phyloP scores from a whole-genome alignment of 2,329 filamentous ascomycete genomes.

The Neocucurbitaria cava region DNA sequence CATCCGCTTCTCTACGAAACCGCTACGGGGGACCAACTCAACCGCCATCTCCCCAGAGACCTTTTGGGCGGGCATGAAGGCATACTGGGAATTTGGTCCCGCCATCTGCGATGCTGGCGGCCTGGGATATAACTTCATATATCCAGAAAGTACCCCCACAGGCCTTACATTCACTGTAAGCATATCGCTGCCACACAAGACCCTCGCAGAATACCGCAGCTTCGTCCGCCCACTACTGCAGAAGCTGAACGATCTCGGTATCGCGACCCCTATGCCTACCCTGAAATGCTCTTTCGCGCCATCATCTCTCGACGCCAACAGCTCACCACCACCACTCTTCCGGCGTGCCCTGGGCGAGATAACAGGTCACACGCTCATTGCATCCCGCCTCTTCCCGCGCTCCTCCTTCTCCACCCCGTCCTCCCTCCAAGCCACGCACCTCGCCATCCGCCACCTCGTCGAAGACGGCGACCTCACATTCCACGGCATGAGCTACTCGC shows the following conservation, averaged over 20 bases:
- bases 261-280: slow-evolving; percentile 18
- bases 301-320: not conserved
- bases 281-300: slow-evolving; percentile 6
- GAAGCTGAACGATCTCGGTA: slow-evolving; percentile 24
- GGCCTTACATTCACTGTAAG: slow-evolving; percentile 30
- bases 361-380: slow-evolving; percentile 30
- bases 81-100: slow-evolving; percentile 24
- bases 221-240: slow-evolving; percentile 28
- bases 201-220: slow-evolving; percentile 12
- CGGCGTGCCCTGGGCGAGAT: slow-evolving; percentile 22
- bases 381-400: slow-evolving; percentile 34
- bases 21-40: slow-evolving; percentile 8
- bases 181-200: slow-evolving; percentile 25
- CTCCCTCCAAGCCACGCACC: slow-evolving; percentile 7
- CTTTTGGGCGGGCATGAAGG: slow-evolving; percentile 35
- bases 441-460: slow-evolving; percentile 27
- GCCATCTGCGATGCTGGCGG: slow-evolving; percentile 30
- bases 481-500: slow-evolving; percentile 35
- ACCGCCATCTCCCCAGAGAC: slow-evolving; percentile 22
- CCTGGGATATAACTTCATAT: slow-evolving; percentile 38
- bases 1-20: slow-evolving; percentile 31
- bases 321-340: not conserved
- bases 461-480: slow-evolving; percentile 30
- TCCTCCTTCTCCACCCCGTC: slow-evolving; percentile 13
- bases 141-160: slow-evolving; percentile 10